Evolutionary conservation across 2,329 filamentous ascomycete genomes (phyloP), one percentile per base, ranked within the genome.

Genomic region (Penicillium digitatum): DNA sequence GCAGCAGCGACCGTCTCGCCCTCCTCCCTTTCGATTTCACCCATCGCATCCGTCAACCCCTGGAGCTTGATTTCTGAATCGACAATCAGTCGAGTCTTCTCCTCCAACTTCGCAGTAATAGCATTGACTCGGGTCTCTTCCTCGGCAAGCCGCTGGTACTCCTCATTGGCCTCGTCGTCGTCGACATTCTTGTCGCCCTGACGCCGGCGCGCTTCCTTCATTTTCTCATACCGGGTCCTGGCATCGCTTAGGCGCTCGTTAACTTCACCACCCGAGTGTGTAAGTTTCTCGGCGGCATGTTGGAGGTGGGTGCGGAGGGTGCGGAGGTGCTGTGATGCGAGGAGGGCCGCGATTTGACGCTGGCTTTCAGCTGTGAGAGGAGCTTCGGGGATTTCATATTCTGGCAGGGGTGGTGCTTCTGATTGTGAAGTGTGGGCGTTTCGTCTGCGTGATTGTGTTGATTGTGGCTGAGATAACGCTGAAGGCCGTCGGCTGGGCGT

Each of bases 71-170:
- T 72, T 54, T 79, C 75, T 9, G 76, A 76, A 69, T 88, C 86
- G 55, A 88, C 81, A 46, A 83, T 69, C 12, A 77, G 73, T 16
- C 85, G 78, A 65, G 87, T 79, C 43, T 74, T 76, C 64, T 79
- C 75, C 60, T 88, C 86, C 65, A 87, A 76, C 48, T 77, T 75
- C 27, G 71, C 68, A 1, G 83, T 87, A 61, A 82, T 72, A 3
- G 70, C 68, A 16, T 79, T 72, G 2, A 85, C 81, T 53, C 77
- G 74, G 20, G 72, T 69, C 53, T 77, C 73, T 16, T 76, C 72
- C 29, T 74, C 67, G 10, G 71, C 68, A 43, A 82, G 66, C 22
- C 76, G 73, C 35, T 67, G 69, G 7, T 69, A 67, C 9, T 70
- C 60, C 4, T 62, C 66, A 32, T 60, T 62, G n/a, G 64, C 66